Percentiles rank a stretch among this genome's conserved stretches.
Evolutionary conservation across 228 moss, liverwort and hornwort genomes (phyloP).

Genomic region (Sphagnum magellanicum): DNA sequence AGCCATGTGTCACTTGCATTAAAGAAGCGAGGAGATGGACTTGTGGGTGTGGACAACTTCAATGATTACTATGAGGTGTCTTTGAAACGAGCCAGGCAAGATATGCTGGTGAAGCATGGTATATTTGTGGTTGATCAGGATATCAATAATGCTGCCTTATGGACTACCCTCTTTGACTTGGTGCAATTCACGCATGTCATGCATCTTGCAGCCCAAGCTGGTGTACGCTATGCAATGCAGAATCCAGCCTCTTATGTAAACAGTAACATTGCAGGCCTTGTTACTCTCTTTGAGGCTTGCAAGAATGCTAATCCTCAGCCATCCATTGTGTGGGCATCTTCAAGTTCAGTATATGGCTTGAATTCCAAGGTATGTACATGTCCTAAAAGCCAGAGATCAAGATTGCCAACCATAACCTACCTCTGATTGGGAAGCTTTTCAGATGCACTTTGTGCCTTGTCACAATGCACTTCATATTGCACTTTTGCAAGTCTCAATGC

Average conservation of each 20-base stretch:
- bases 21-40: constrained; percentile 62
- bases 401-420: too few species aligned
- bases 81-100: constrained; percentile 56
- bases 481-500: too few species aligned
- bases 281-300: constrained; percentile 57
- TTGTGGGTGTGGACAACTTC: constrained; percentile 68
- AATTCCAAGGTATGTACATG: constrained; percentile 32
- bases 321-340: constrained; percentile 67
- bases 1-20: constrained; percentile 55
- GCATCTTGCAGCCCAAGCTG: constrained; percentile 73
- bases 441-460: too few species aligned
- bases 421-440: too few species aligned
- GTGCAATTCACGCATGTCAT: constrained; percentile 62
- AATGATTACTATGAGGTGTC: constrained; percentile 60
- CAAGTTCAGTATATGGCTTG: constrained; percentile 67
- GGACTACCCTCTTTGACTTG: constrained; percentile 49
- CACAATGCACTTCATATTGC: too few species aligned
- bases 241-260: constrained; percentile 68
- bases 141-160: constrained; percentile 43
- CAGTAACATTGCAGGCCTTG: constrained; percentile 67
- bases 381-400: neutral
- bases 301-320: constrained; percentile 67
- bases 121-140: constrained; percentile 57
- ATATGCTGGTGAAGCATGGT: constrained; percentile 41
- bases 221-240: constrained; percentile 69